Base-by-base conservation (phyloP, 192 early-diverging fungal species). In the Entomortierella beljakovae region DNA sequence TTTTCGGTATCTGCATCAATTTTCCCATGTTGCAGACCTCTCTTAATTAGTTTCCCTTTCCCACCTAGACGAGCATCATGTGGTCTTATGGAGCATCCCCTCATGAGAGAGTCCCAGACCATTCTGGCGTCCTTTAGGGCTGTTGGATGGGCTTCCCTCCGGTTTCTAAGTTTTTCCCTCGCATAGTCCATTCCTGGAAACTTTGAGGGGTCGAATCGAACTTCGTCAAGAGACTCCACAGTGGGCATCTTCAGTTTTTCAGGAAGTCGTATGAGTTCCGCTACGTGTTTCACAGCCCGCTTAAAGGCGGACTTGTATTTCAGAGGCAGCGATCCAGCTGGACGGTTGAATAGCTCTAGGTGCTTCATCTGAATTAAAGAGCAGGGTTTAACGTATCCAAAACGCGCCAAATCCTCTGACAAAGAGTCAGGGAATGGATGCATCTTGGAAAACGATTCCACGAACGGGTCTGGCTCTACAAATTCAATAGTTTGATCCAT, bases 121-220 rank as follows among this genome's bases (percentile, higher is more conserved):
- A 23, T 13, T n/a, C 26, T 6, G 0, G 65, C 73, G 34, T 77
- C 54, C 6, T 23, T n/a, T 15, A 77, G 25, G 3, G 74, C 74
- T 11, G 22, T 15, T 0, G 54, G 43, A 23, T 77, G 74, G 15
- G 74, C 74, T 7, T 68, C 66, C 16, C 33, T 34, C 25, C 74
- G 42, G 0, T 23, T 53, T 1, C 57, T 38, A 25, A 63, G 49
- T 5, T 48, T 50, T 20, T 52, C 3, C 1, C 74, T 65, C 7
- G 66, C 74, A 69, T 77, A 77, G 6, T 69, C 65, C 22, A 77
- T 32, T 16, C 66, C 74, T 11, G 74, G 25, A 68, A 77, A 77
- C 33, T 68, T 77, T 16, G 61, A 58, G 0, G 53, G 53, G 26
- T 77, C 74, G 25, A 46, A 77, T 4, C 66, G 59, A 22, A 69